A percentile compares a stretch with the other conserved stretches of the same genome.
Evolutionary conservation across 2,329 filamentous ascomycete species (phyloP).

Genomic region (Botrytis byssoidea): DNA sequence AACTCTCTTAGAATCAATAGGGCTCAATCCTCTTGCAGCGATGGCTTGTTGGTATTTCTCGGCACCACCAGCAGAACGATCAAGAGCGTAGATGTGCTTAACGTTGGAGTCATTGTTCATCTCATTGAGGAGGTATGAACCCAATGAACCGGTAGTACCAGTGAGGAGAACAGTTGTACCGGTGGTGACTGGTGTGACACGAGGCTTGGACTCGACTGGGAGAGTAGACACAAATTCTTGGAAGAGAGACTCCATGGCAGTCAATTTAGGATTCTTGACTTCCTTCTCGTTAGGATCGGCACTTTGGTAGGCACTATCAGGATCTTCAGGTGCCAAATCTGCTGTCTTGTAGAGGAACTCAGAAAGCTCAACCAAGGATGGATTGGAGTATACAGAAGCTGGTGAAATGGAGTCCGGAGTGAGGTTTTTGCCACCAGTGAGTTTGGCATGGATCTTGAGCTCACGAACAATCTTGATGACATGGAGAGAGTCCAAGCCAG

Average conservation of each 20-base stretch:
- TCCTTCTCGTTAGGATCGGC: conserved; percentile 15
- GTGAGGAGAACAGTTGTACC: conserved; percentile 42
- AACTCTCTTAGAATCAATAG: conserved; percentile 41
- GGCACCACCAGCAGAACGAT: conserved; percentile 42
- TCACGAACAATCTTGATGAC: conserved; percentile 24
- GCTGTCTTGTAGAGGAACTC: conserved; percentile 21
- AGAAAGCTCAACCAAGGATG: conserved; percentile 20
- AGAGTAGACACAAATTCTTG: conserved; percentile 22
- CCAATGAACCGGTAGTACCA: conserved; percentile 49
- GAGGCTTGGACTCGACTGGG: conserved; percentile 10
- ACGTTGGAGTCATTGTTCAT: conserved; percentile 41
- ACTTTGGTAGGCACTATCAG: conserved; percentile 22
- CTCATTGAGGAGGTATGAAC: conserved; percentile 47
- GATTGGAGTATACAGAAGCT: conserved; percentile 22
- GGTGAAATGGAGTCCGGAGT: conserved; percentile 18
- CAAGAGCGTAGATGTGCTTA: conserved; percentile 48
- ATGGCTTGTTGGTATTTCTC: conserved; percentile 42
- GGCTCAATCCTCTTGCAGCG: conserved; percentile 41
- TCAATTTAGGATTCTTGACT: conserved; percentile 11
- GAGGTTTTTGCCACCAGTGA: conserved; percentile 17
- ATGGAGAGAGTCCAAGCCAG: conserved; percentile 27
- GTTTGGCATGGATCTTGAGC: conserved; percentile 21
- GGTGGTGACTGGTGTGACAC: conserved; percentile 5
- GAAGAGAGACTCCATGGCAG: conserved; percentile 20
- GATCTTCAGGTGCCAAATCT: conserved; percentile 16